These are phyloP conservation scores for Blakeslea trispora DNA, from an alignment of 371 early-diverging fungal genomes.

Conservation along the genomic window DNA sequence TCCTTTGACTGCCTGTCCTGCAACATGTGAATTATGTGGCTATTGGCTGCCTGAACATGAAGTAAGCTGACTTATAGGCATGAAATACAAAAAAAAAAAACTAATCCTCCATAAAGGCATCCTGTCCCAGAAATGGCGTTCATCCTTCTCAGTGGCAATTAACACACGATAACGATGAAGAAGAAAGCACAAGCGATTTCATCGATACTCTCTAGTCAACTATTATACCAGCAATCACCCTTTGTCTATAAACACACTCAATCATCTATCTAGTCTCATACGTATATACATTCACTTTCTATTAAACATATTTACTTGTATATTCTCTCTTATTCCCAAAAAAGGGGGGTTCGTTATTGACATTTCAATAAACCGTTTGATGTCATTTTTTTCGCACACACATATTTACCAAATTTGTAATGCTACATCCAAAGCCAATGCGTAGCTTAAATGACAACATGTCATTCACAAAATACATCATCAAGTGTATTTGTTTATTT, in stretches of 20 bases:
- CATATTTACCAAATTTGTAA: too few relatives aligned
- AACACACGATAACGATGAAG: neutral
- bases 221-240: neutral
- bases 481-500: neutral
- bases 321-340: too few relatives aligned
- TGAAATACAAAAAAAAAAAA: too few relatives aligned
- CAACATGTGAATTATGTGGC: constrained; percentile 43
- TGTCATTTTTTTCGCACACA: too few relatives aligned
- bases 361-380: too few relatives aligned
- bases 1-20: constrained; percentile 20
- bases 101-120: constrained; percentile 8
- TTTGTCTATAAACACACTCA: too few relatives aligned
- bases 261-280: too few relatives aligned
- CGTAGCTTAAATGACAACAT: constrained; percentile 8
- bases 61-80: constrained; percentile 15
- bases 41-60: constrained; percentile 35
- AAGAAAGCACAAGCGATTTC: neutral
- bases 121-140: constrained; percentile 30
- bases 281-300: too few relatives aligned
- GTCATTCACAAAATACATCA: constrained; percentile 11
- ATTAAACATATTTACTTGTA: too few relatives aligned
- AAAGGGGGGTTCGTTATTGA: too few relatives aligned
- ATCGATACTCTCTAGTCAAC: neutral
- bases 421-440: too few relatives aligned
- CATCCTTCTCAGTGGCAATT: constrained; percentile 32